phyloP scores from a whole-genome alignment of 2,329 filamentous ascomycete genomes.

The Passalora sequoiae region DNA sequence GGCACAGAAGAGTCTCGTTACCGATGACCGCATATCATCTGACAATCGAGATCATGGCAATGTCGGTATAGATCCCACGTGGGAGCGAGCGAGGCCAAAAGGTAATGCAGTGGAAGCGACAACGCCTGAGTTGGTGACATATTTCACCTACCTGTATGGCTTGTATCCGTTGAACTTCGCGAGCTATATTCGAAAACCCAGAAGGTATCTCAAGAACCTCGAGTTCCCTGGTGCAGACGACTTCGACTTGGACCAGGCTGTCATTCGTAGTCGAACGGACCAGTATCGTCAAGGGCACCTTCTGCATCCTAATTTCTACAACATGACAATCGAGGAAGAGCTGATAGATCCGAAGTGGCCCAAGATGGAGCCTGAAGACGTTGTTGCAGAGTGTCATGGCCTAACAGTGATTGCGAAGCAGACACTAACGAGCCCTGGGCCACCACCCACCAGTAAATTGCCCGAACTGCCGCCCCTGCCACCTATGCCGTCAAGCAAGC shows the following conservation, averaged over 20 bases:
- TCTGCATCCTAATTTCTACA: conserved; percentile 80
- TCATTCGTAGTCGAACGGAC: conserved; percentile 71
- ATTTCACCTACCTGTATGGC: conserved; percentile 78
- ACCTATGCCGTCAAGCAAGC: conserved; percentile 28
- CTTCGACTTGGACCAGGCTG: conserved; percentile 70
- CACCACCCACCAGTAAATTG: conserved; percentile 44
- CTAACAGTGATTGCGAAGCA: conserved; percentile 51
- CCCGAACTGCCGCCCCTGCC: conserved; percentile 43
- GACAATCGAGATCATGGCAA: conserved; percentile 39
- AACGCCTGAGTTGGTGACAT: conserved; percentile 64
- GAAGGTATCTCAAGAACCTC: conserved; percentile 69
- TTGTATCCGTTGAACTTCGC: conserved; percentile 81
- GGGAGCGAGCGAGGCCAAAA: conserved; percentile 61
- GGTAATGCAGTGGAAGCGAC: conserved; percentile 58
- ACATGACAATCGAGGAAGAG: conserved; percentile 71
- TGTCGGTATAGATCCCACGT: conserved; percentile 41
- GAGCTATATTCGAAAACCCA: conserved; percentile 77
- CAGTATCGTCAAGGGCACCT: conserved; percentile 67
- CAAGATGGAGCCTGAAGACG: conserved; percentile 71
- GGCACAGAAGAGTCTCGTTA: conserved; percentile 32
- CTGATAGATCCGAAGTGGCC: conserved; percentile 74
- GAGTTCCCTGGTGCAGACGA: conserved; percentile 66
- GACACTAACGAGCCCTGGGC: conserved; percentile 42
- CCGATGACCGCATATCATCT: conserved; percentile 32
- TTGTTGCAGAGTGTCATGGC: conserved; percentile 72